Evolutionary conservation across 2,329 filamentous ascomycete genomes (phyloP).

Genomic region (Pseudogymnoascus sp.): DNA sequence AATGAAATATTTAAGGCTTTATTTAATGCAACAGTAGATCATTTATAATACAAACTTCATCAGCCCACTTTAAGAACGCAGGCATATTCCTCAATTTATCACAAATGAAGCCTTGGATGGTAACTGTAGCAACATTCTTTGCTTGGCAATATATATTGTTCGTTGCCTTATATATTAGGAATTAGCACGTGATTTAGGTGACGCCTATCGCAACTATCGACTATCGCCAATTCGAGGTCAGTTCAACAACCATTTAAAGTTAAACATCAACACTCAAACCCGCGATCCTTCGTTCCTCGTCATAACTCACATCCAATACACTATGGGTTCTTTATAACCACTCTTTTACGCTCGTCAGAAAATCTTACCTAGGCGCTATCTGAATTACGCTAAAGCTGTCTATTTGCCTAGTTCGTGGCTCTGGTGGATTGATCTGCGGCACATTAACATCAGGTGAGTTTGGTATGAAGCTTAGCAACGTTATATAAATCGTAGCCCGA

Average conservation of each 20-base stretch:
- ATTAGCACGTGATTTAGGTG: neutral
- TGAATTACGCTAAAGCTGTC: neutral
- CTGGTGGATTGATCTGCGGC: neutral
- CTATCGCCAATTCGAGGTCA: conserved; percentile 3
- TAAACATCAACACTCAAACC: neutral
- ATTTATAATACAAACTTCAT: neutral
- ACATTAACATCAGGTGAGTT: neutral
- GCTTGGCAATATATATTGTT: neutral
- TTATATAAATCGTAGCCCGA: neutral
- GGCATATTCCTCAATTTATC: neutral
- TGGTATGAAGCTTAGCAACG: neutral
- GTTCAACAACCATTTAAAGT: neutral
- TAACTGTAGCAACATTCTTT: conserved; percentile 3
- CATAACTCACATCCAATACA: neutral
- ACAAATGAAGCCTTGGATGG: neutral
- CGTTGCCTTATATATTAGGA: neutral
- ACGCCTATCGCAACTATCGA: neutral
- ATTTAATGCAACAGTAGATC: neutral
- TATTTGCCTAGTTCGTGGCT: neutral
- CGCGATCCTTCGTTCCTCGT: neutral
- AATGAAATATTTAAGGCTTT: neutral
- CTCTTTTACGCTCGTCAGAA: neutral
- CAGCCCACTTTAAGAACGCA: neutral
- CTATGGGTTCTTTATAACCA: neutral
- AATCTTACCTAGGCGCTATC: neutral